phyloP scores from a whole-genome alignment of 2,329 filamentous ascomycete genomes.

The Clonostachys sp. region DNA sequence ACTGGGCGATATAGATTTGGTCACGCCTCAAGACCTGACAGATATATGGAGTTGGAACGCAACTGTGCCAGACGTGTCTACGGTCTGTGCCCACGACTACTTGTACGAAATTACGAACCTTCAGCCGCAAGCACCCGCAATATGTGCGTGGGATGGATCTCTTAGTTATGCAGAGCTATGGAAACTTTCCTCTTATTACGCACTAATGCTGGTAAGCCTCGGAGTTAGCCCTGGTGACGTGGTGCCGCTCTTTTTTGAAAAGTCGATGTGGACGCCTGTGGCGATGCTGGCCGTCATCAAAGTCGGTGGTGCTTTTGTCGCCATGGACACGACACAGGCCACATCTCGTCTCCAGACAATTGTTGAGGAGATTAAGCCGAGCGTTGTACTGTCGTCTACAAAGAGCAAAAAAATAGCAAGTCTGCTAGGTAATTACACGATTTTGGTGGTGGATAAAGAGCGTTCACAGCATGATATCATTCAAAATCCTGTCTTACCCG shows the following conservation, averaged over 20 bases:
- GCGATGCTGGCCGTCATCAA: slow-evolving; percentile 24
- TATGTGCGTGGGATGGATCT: slow-evolving; percentile 13
- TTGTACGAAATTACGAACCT: background rate
- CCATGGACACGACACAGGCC: slow-evolving; percentile 27
- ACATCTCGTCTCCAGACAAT: slow-evolving; percentile 1
- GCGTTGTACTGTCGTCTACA: background rate
- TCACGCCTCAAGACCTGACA: background rate
- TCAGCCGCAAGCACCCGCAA: slow-evolving; percentile 17
- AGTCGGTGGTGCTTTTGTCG: slow-evolving; percentile 20
- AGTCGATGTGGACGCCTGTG: slow-evolving; percentile 24
- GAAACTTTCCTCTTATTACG: slow-evolving; percentile 3
- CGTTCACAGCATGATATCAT: background rate
- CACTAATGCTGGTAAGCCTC: slow-evolving; percentile 5
- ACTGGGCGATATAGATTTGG: background rate
- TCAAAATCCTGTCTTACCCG: background rate
- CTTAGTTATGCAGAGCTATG: slow-evolving; percentile 15
- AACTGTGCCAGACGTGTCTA: background rate
- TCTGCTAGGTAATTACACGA: background rate
- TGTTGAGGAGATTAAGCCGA: background rate
- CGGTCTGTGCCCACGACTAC: background rate
- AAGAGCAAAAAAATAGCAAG: background rate
- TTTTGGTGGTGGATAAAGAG: background rate
- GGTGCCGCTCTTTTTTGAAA: slow-evolving; percentile 26
- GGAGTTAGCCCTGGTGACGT: slow-evolving; percentile 12
- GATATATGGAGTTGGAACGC: background rate